Percentiles rank a stretch among this genome's conserved stretches.
phyloP scores from a whole-genome alignment of 2,329 filamentous ascomycete species.

The Trichoderma asperellum region DNA sequence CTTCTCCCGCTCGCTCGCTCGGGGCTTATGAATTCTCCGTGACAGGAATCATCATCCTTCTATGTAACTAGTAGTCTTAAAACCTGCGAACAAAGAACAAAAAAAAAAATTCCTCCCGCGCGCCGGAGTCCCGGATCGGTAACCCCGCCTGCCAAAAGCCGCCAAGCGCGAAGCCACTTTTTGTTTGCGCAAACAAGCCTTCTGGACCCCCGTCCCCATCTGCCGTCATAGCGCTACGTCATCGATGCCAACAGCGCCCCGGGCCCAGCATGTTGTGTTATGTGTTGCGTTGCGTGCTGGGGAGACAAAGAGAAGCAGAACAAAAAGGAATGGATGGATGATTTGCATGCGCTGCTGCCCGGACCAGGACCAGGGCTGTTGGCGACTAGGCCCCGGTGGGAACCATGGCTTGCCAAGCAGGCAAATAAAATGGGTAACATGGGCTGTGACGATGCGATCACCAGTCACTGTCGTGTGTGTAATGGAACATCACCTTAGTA shows the following conservation, averaged over 20 bases:
- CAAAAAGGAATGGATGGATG: not conserved
- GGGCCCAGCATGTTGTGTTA: not conserved
- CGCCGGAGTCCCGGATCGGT: constrained; percentile 17
- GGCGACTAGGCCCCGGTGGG: not conserved
- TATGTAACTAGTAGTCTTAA: no score
- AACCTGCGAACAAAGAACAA: not conserved
- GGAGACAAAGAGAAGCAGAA: not conserved
- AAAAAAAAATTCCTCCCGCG: not conserved
- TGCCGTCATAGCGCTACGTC: constrained; percentile 27
- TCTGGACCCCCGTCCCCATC: not conserved
- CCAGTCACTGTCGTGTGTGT: not conserved
- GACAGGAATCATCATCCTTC: not conserved
- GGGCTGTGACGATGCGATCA: not conserved
- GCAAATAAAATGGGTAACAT: not conserved
- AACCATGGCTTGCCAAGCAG: not conserved
- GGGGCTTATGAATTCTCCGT: not conserved
- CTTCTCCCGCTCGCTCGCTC: not conserved
- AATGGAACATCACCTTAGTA: not conserved
- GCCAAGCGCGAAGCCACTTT: constrained; percentile 4
- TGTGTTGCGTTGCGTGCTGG: not conserved
- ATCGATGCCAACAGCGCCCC: no score
- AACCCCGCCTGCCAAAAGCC: constrained; percentile 14
- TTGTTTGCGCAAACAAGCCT: not conserved
- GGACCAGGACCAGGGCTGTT: not conserved
- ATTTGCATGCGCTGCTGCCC: not conserved